Base-by-base conservation (phyloP, 108 stramenopile genomes). In the Nannochloropsis oceanica region DNA sequence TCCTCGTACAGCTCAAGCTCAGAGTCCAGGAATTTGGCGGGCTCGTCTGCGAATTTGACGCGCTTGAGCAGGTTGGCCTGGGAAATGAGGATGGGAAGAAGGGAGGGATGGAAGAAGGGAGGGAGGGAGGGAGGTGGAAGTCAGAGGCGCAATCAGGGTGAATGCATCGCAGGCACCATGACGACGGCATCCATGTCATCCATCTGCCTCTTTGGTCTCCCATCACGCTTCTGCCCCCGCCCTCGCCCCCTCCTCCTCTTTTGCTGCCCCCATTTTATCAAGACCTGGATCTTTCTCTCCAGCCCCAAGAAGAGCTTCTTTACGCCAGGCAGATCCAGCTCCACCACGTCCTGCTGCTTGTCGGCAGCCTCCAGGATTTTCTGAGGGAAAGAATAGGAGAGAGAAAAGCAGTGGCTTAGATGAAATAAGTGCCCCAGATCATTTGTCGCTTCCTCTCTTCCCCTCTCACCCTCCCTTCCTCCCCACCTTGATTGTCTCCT, bases 1-100 rank as follows among this genome's bases (percentile, higher is more conserved):
- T 85, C 90, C 59, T 86, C 84, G 44, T 91, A 88, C 34, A 91
- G 89, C 25, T 91, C 91, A 11, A 91, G 84, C 89, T 91, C 91
- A 11, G 89, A 90, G 59, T 91, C 90, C 44, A 91, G 79, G 87
- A 91, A 91, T 44, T 87, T 89, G 34, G 27, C 87, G 18, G 91
- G 91, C 42, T 91, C 89, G 24, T 91, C 91, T 20, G 88, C 87
- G 82, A 85, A 91, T 89, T 90, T 91, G 34, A 91, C 87, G 25
- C 91, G 90, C 89, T 27, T 26, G 18, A 84, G 18, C 22, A 84
- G 46, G 44, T 50, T 25, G 18, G 46, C 43, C 25, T 84, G 2
- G 83, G 26, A 10, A 27, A 79, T 43, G 81, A 73, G 43, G 5
- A 10, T 5, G 25, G 0, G 81, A 27, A 13, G 81, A 11, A 82